A percentile compares a stretch with the other conserved stretches of the same genome.
Conservation (phyloP, 768 basidiomycete species). For the Pleurotus citrinopileatus region DNA sequence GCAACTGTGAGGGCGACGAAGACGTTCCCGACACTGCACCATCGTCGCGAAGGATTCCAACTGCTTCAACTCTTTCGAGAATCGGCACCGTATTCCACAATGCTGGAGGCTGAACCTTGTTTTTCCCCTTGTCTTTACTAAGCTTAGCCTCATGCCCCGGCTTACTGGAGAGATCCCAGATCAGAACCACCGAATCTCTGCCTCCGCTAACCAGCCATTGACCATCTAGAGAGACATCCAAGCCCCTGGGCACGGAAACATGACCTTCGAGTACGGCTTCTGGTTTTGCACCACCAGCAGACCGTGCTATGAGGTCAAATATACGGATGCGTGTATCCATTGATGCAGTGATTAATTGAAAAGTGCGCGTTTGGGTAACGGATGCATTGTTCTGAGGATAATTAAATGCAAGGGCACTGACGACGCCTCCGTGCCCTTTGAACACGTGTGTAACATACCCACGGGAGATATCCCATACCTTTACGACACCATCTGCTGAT, state of each 20-base stretch:
- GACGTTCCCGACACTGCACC: slow-evolving; percentile 46
- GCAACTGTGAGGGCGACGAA: slow-evolving; percentile 38
- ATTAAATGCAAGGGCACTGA: slow-evolving; percentile 86
- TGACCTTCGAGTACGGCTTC: slow-evolving; percentile 91
- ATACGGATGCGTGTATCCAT: slow-evolving; percentile 91
- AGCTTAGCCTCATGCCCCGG: slow-evolving; percentile 21
- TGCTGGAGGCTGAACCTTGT: slow-evolving; percentile 46
- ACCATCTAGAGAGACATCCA: slow-evolving; percentile 84
- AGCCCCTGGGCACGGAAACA: slow-evolving; percentile 88
- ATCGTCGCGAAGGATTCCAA: slow-evolving; percentile 62
- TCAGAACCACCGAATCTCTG: slow-evolving; percentile 85
- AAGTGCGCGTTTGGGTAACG: slow-evolving; percentile 43
- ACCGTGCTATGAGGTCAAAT: slow-evolving; percentile 76
- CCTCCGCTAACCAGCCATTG: slow-evolving; percentile 90
- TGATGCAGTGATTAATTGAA: slow-evolving; percentile 88
- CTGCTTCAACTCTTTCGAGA: slow-evolving; percentile 84
- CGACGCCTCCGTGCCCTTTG: slow-evolving; percentile 96
- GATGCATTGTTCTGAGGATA: slow-evolving; percentile 63
- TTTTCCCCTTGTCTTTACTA: slow-evolving; percentile 49
- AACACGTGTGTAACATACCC: slow-evolving; percentile 94
- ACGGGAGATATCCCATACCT: slow-evolving; percentile 89
- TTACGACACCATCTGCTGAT: slow-evolving; percentile 93
- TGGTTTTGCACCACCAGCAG: slow-evolving; percentile 57
- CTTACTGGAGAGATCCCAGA: slow-evolving; percentile 78
- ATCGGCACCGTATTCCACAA: slow-evolving; percentile 79